Evolutionary conservation across 2,329 filamentous ascomycete genomes (phyloP).

Genomic region (Chlorencoelia australis): DNA sequence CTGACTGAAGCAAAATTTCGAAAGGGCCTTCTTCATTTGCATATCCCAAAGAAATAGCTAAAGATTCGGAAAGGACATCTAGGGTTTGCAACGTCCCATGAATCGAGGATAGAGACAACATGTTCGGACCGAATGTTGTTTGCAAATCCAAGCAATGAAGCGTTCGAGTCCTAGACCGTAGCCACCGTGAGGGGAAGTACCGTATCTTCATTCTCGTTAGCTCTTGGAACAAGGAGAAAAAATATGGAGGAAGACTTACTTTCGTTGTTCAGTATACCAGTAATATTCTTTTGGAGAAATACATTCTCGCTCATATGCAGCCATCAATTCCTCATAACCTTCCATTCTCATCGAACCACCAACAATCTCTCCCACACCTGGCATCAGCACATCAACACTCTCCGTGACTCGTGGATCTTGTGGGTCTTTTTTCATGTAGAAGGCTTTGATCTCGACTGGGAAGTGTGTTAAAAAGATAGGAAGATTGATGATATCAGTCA

Average conservation of each 20-base stretch:
- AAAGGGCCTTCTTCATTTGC: not conserved
- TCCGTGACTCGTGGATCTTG: constrained; percentile 78
- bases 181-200: constrained; percentile 69
- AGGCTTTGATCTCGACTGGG: constrained; percentile 94
- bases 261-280: constrained; percentile 94
- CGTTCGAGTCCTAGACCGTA: constrained; percentile 90
- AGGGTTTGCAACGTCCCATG: constrained; percentile 74
- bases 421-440: constrained; percentile 93
- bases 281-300: constrained; percentile 83
- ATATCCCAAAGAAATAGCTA: too few species aligned
- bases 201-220: constrained; percentile 50
- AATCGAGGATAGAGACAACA: constrained; percentile 71
- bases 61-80: too few species aligned
- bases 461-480: constrained; percentile 97
- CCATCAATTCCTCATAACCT: constrained; percentile 79
- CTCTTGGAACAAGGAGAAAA: not conserved
- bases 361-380: constrained; percentile 93
- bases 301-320: constrained; percentile 75
- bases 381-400: constrained; percentile 78
- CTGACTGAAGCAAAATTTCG: constrained; percentile 1
- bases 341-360: constrained; percentile 96
- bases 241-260: constrained; percentile 46
- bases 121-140: constrained; percentile 53
- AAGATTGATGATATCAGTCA: constrained; percentile 93
- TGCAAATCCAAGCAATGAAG: constrained; percentile 52